Percentiles rank a stretch among this genome's conserved stretches.
These are phyloP conservation scores for Microsporum audouinii DNA, from an alignment of 2,329 filamentous ascomycete species.

Conservation along the genomic window DNA sequence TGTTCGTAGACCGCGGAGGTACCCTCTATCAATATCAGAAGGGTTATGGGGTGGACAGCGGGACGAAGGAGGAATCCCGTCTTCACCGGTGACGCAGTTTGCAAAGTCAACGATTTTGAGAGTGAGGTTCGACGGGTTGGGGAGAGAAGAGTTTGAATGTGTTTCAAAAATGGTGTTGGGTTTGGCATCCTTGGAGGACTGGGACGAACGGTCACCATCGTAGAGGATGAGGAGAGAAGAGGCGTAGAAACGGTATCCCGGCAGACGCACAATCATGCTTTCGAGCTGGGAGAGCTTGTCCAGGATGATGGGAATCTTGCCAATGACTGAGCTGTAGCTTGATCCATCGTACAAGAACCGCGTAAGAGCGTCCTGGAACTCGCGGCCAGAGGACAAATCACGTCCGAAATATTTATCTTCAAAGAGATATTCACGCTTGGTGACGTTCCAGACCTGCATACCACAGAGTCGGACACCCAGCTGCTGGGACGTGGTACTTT, in stretches of 20 bases:
- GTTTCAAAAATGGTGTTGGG: conserved; percentile 9
- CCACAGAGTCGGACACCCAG: conserved; percentile 90
- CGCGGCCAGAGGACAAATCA: conserved; percentile 69
- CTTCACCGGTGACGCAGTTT: conserved; percentile 86
- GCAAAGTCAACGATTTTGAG: conserved; percentile 98
- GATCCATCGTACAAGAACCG: conserved; percentile 86
- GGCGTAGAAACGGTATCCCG: conserved; percentile 88
- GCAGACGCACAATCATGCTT: conserved; percentile 64
- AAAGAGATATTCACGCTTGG: conserved; percentile 76
- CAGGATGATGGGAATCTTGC: conserved; percentile 78
- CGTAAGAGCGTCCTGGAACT: conserved; percentile 80
- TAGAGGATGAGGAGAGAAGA: conserved; percentile 93
- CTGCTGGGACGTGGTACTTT: conserved; percentile 78
- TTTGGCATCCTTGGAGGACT: conserved; percentile 17
- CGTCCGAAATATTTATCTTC: conserved; percentile 97
- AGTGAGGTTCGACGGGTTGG: conserved; percentile 43
- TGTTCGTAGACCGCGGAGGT: conserved; percentile 70
- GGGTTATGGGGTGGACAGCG: conserved; percentile 73
- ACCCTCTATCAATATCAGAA: conserved; percentile 72
- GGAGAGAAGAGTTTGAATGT: conserved; percentile 17
- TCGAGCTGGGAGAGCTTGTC: conserved; percentile 76
- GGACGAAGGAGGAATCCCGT: conserved; percentile 46
- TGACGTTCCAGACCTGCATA: conserved; percentile 88
- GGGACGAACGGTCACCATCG: conserved; percentile 53
- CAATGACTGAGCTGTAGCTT: conserved; percentile 64